phyloP scores from a whole-genome alignment of 306 rosid species.

The Cucurbita ficifolia region DNA sequence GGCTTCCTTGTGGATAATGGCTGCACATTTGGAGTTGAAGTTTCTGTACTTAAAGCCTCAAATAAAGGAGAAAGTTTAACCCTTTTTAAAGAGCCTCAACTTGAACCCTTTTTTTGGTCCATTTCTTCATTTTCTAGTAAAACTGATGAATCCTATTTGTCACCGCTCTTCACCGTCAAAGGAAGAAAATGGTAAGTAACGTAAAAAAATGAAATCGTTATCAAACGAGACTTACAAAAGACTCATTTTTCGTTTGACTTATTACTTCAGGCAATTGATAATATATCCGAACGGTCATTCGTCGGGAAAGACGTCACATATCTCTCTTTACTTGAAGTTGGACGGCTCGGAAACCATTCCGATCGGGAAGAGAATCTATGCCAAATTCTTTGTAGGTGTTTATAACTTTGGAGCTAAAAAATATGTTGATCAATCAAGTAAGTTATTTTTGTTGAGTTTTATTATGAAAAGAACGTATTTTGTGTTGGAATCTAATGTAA shows the following conservation, averaged over 20 bases:
- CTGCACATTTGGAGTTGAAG: conserved; percentile 6
- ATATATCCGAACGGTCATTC: background rate
- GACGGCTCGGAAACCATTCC: background rate
- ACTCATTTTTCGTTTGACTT: background rate
- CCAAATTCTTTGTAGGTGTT: background rate
- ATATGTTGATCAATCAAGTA: background rate
- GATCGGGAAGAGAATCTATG: background rate
- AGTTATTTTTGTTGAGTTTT: background rate
- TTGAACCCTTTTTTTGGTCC: background rate
- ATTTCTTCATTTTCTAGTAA: background rate
- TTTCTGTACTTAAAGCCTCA: background rate
- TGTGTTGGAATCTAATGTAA: background rate
- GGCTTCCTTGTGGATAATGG: background rate
- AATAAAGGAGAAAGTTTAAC: conserved; percentile 1
- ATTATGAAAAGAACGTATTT: too few species aligned
- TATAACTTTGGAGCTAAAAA: background rate
- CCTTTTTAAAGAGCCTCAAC: background rate
- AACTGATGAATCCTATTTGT: background rate
- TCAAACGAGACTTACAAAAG: too few species aligned
- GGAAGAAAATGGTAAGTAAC: conserved; percentile 3
- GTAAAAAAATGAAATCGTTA: background rate
- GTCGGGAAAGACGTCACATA: background rate
- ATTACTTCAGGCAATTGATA: background rate
- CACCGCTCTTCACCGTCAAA: background rate
- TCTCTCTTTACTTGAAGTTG: background rate